Conservation (phyloP, 2,329 filamentous ascomycete species). For the Parasarocladium wereldwijsianum region DNA sequence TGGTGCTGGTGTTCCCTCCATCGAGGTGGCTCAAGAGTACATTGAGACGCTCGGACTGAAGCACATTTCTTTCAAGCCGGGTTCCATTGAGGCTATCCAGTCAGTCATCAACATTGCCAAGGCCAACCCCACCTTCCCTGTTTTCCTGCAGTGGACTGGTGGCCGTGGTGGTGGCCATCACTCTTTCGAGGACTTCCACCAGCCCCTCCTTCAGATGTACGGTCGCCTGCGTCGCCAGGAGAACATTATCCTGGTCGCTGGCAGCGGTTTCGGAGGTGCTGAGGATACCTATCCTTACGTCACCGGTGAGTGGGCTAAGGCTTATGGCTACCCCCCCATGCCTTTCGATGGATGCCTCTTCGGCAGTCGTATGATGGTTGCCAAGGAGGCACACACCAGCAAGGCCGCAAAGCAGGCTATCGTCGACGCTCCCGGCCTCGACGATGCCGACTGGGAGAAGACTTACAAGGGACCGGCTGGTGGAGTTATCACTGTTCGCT, state of each 20-base stretch:
- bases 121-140: constrained; percentile 86
- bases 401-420: constrained; percentile 82
- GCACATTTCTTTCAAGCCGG: constrained; percentile 90
- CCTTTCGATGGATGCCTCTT: constrained; percentile 87
- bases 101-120: constrained; percentile 84
- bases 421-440: constrained; percentile 68
- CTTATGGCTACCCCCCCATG: constrained; percentile 81
- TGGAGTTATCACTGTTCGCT: constrained; percentile 89
- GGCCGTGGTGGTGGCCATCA: constrained; percentile 89
- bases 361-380: constrained; percentile 87
- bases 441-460: constrained; percentile 77
- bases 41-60: constrained; percentile 86
- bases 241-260: constrained; percentile 80
- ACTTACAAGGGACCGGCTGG: constrained; percentile 85
- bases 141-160: constrained; percentile 89
- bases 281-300: constrained; percentile 89
- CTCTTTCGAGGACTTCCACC: constrained; percentile 90
- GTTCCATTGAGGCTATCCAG: constrained; percentile 77
- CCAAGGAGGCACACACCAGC: constrained; percentile 83
- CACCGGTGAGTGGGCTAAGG: constrained; percentile 75
- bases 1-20: constrained; percentile 83
- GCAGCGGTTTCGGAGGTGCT: constrained; percentile 80
- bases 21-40: constrained; percentile 86
- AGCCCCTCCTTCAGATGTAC: constrained; percentile 85
- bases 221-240: constrained; percentile 68